Evolutionary conservation across 1,284 basidiomycete genomes (phyloP).

Genomic region (Chalciporus sp.): DNA sequence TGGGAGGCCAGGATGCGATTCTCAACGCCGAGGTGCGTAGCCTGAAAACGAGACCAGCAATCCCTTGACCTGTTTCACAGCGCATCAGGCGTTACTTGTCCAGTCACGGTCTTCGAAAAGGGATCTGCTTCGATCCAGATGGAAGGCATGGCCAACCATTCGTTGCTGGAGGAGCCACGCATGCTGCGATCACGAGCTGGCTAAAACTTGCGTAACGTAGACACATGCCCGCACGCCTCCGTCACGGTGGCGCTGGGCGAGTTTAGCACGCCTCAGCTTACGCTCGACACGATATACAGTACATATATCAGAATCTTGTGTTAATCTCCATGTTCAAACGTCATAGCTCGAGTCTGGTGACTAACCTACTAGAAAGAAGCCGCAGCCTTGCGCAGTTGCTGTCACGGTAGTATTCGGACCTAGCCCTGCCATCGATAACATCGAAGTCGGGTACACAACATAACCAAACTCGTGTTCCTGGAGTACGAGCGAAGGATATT

Average conservation of each 20-base stretch:
- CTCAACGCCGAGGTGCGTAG: constrained; percentile 65
- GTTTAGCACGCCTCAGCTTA: not conserved
- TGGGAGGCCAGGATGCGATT: constrained; percentile 83
- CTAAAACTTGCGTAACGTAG: constrained; percentile 36
- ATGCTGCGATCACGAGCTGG: constrained; percentile 69
- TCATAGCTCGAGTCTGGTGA: too few relatives aligned
- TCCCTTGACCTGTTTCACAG: constrained; percentile 37
- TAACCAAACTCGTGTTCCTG: constrained; percentile 29
- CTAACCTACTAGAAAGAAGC: not conserved
- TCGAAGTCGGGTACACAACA: constrained; percentile 28
- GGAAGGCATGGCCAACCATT: constrained; percentile 78
- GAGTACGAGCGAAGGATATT: not conserved
- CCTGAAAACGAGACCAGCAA: not conserved
- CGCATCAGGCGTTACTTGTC: constrained; percentile 74
- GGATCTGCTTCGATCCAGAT: constrained; percentile 69
- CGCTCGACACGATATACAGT: not conserved
- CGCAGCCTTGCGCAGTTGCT: not conserved
- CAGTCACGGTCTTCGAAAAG: constrained; percentile 73
- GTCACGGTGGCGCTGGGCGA: too few relatives aligned
- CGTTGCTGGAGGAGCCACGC: constrained; percentile 52
- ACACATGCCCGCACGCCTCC: not conserved
- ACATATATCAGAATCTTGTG: not conserved
- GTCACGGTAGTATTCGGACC: not conserved
- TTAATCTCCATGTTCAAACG: constrained; percentile 7
- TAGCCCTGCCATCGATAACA: constrained; percentile 27